Evolutionary conservation across 1,139 yeast genomes (phyloP).

Genomic region (Yamadazyma membranifaciens): DNA sequence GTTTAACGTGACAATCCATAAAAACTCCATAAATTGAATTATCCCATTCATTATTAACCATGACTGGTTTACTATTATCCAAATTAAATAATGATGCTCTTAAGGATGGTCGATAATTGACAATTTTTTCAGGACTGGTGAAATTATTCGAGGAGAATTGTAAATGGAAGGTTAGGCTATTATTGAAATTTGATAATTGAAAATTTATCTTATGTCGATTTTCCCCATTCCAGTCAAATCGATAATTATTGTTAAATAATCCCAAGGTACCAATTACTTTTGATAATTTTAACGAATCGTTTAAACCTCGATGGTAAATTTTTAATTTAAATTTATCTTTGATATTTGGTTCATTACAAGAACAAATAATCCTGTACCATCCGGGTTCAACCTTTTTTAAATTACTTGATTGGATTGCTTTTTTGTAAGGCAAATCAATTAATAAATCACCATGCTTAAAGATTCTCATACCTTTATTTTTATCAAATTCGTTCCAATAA

Average conservation of each 20-base stretch:
- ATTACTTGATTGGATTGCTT: slow-evolving; percentile 18
- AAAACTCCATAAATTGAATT: slow-evolving; percentile 45
- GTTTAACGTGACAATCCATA: slow-evolving; percentile 28
- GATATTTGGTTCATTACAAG: slow-evolving; percentile 22
- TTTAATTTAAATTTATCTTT: slow-evolving; percentile 14
- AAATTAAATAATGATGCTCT: slow-evolving; percentile 45
- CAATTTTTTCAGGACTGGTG: slow-evolving; percentile 20
- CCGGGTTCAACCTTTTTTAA: slow-evolving; percentile 33
- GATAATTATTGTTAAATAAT: slow-evolving; percentile 25
- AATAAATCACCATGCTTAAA: slow-evolving; percentile 31
- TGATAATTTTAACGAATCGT: slow-evolving; percentile 6
- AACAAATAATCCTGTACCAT: slow-evolving; percentile 32
- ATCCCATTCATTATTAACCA: slow-evolving; percentile 40
- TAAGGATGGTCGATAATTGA: slow-evolving; percentile 37
- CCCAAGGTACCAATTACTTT: slow-evolving; percentile 33
- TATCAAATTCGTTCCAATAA: slow-evolving; percentile 21
- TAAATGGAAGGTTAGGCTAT: slow-evolving; percentile 26
- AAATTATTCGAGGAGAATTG: slow-evolving; percentile 19
- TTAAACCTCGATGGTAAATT: slow-evolving; percentile 10
- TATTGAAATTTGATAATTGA: slow-evolving; percentile 17
- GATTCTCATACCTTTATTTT: slow-evolving; percentile 19
- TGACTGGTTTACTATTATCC: slow-evolving; percentile 24
- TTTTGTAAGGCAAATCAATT: slow-evolving; percentile 26
- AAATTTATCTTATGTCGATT: slow-evolving; percentile 38
- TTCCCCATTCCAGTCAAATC: slow-evolving; percentile 36